Base-by-base conservation (phyloP, 257 asterid species). In the Solanum habrochaites region DNA sequence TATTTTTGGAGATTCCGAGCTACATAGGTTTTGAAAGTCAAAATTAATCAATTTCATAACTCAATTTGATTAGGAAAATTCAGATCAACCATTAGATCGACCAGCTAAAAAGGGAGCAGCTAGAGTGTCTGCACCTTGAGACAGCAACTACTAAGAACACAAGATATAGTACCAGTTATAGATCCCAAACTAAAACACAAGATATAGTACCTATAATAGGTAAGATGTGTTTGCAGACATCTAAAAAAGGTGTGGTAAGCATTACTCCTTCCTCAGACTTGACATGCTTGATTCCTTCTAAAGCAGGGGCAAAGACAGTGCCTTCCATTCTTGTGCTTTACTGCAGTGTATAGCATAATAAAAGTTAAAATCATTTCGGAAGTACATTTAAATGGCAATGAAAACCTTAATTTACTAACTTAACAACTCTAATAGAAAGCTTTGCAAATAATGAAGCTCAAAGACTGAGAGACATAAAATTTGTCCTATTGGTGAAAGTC, bases 211-310 rank as follows among this genome's bases (percentile, higher is more conserved):
- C 99, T 89, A 95, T 93, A 25, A 97, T 93, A 56, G 99, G 99
- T 86, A 97, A 87, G 83, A 97, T 92, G 88, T 85, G 93, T 90
- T 93, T 97, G 99, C 99, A 97, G 64, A 91, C 98, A 56, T 97
- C 99, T 94, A 97, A 90, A 94, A 97, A 95, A 58, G 95, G 97
- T 91, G 92, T 95, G 32, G 98, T 92, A 74, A 97, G 98, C 91
- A 95, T 91, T 42, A 89, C 94, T 90, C 98, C 98, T 67, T 93
- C 94, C 91, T 89, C 96, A 16, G 99, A 91, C 87, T 93, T 95
- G 83, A 97, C 97, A 86, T 94, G 95, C 89, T 95, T 92, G 97
- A 97, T 94, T 90, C 97, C 98, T 86, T 95, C 98, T 89, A 97
- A 85, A 29, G 98, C 98, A 84, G 99, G 98, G 70, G 93, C 25